phyloP scores from a whole-genome alignment of 1,284 basidiomycete species.

The Ganoderma sinense region DNA sequence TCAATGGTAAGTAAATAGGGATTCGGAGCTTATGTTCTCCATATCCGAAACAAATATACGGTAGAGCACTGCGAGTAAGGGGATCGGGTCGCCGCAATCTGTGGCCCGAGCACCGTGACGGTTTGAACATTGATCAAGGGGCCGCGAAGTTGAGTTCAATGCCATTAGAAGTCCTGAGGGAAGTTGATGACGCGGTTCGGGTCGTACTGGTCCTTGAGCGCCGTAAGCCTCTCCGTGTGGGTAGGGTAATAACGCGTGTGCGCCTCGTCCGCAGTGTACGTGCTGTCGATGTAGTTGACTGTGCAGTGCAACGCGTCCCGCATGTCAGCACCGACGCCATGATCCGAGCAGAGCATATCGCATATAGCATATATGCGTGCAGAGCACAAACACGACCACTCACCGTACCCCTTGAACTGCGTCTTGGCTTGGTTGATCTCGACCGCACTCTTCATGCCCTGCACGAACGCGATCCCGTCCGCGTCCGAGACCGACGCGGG shows the following conservation, averaged over 20 bases:
- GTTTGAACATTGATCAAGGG: neutral
- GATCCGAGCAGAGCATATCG: too few relatives aligned
- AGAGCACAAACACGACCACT: neutral
- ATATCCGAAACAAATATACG: too few relatives aligned
- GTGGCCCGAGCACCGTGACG: too few relatives aligned
- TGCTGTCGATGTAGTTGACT: conserved; percentile 24
- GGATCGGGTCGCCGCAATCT: too few relatives aligned
- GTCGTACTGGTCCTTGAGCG: conserved; percentile 21
- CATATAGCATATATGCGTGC: too few relatives aligned
- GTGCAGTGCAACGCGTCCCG: too few relatives aligned
- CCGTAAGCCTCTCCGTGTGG: conserved; percentile 12
- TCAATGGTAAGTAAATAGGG: too few relatives aligned
- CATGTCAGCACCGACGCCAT: neutral
- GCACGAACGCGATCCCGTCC: conserved; percentile 18
- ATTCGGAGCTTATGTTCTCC: too few relatives aligned
- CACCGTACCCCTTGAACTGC: conserved; percentile 18
- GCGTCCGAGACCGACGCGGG: conserved; percentile 7
- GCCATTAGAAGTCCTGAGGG: conserved; percentile 16
- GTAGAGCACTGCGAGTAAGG: too few relatives aligned
- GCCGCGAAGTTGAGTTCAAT: neutral
- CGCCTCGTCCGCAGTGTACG: conserved; percentile 15
- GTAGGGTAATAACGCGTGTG: conserved; percentile 20
- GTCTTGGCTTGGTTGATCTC: conserved; percentile 15
- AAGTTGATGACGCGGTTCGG: conserved; percentile 18
- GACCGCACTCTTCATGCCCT: conserved; percentile 16